These are phyloP conservation scores for Boletus sensibilis DNA, from an alignment of 768 basidiomycete genomes.

Conservation along the genomic window DNA sequence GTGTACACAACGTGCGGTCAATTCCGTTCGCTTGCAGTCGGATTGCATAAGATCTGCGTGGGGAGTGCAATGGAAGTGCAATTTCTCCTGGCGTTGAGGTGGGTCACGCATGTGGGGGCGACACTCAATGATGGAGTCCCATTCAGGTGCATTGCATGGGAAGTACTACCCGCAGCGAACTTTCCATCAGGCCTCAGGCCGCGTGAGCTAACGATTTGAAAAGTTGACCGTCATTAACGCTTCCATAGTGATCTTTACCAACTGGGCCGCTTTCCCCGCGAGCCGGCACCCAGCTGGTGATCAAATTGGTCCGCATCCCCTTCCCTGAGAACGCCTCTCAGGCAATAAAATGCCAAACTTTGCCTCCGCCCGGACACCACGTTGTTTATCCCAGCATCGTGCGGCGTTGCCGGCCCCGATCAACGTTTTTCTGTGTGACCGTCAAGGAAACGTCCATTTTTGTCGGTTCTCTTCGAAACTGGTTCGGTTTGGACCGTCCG, in stretches of 20 bases:
- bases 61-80: conserved; percentile 22
- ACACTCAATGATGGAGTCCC: not conserved
- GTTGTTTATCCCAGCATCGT: conserved; percentile 3
- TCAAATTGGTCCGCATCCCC: not conserved
- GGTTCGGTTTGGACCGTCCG: conserved; percentile 7
- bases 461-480: conserved; percentile 1
- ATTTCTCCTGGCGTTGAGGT: conserved; percentile 1
- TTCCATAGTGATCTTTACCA: not conserved
- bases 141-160: not conserved
- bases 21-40: conserved; percentile 9
- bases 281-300: not conserved
- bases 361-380: conserved; percentile 9
- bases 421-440: not conserved
- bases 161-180: not conserved
- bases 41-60: conserved; percentile 17
- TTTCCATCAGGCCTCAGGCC: conserved; percentile 3
- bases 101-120: conserved; percentile 6
- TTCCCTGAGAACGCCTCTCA: conserved; percentile 6
- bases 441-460: not conserved
- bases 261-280: not conserved
- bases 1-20: conserved; percentile 18
- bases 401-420: not conserved
- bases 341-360: not conserved
- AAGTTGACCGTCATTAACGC: not conserved
- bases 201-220: not conserved